Evolutionary conservation across 2,329 filamentous ascomycete genomes (phyloP), one percentile per base, ranked within the genome.

Genomic region (Sarocladium brachiariae): DNA sequence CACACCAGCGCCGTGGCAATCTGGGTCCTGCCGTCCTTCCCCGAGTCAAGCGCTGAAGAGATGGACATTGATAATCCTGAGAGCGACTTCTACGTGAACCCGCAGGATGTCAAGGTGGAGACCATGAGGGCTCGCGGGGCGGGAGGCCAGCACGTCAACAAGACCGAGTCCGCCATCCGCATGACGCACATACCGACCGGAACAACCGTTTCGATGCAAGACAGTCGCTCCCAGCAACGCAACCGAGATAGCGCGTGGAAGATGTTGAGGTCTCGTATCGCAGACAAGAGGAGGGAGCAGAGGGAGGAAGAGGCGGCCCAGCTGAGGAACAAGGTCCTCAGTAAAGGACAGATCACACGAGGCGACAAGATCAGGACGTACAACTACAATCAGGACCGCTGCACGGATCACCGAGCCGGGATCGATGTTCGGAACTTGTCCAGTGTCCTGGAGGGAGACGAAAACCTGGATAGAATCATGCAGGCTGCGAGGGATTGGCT

Each of bases 81-180:
- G 51, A 95, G 88, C 66, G 87, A 96, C 63, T 96, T 95, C 70
- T 96, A 91, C 70, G 77, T 99, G 53, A 82, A 95, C 62, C 82
- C 87, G 5, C 77, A 83, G 54, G 92, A 99, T 53, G 89, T 99
- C 21, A 78, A 78, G 49, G 75, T 81, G 18, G 93, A 99, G 64
- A 89, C 90, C 54, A 96, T 97, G 91, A 80, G 91, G 14, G 90
- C 93, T 0, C 76, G 89, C 41, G 93, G 93, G 53, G 92, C 93
- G 0, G 93, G 93, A 27, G 93, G 93, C 1, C 93, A 99, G 71
- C 93, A 99, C 69, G 93, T 99, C 64, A 99, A 99, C 71, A 96
- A 92, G 66, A 99, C 93, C 0, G 93, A 99, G 71, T 96, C 89
- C 25, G 93, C 93, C 3, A 88, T 99, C 54, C 85, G 93, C 9